A percentile compares a stretch with the other conserved stretches of the same genome.
Evolutionary conservation across 495 filamentous ascomycete genomes (phyloP).

Genomic region (Apiosordaria backusii): DNA sequence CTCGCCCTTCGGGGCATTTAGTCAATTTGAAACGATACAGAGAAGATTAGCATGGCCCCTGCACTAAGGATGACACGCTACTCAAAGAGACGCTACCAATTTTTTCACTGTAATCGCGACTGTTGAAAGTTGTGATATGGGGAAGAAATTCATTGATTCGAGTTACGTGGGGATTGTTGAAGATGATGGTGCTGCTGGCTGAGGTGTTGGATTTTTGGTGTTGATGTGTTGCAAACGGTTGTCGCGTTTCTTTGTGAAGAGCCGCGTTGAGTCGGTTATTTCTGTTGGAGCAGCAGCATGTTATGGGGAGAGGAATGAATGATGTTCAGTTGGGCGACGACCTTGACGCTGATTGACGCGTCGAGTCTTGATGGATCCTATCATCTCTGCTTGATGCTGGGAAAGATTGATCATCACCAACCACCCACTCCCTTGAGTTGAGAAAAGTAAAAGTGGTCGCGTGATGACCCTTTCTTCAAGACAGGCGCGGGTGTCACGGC

Average conservation of each 20-base stretch:
- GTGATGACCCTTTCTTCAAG: background rate
- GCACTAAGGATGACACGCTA: slow-evolving; percentile 99
- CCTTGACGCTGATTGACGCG: too few species aligned
- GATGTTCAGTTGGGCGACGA: too few species aligned
- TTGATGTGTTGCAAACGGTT: background rate
- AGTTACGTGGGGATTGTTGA: background rate
- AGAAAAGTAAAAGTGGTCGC: background rate
- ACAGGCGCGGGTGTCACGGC: background rate
- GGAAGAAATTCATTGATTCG: background rate
- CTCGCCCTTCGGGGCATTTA: slow-evolving; percentile 68
- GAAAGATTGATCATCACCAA: background rate
- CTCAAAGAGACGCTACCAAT: slow-evolving; percentile 94
- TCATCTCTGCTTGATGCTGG: too few species aligned
- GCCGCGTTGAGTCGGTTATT: too few species aligned
- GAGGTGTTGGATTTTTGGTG: background rate
- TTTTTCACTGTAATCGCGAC: slow-evolving; percentile 45
- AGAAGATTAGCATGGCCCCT: slow-evolving; percentile 99
- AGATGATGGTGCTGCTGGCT: background rate
- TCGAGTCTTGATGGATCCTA: too few species aligned
- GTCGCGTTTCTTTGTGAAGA: too few species aligned
- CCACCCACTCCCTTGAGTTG: background rate
- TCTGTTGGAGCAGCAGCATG: too few species aligned
- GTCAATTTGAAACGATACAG: slow-evolving; percentile 64
- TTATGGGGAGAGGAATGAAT: too few species aligned
- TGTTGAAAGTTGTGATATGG: background rate